These are phyloP conservation scores for Poa annua DNA, from an alignment of 176 grass and related monocot genomes.

Conservation along the genomic window DNA sequence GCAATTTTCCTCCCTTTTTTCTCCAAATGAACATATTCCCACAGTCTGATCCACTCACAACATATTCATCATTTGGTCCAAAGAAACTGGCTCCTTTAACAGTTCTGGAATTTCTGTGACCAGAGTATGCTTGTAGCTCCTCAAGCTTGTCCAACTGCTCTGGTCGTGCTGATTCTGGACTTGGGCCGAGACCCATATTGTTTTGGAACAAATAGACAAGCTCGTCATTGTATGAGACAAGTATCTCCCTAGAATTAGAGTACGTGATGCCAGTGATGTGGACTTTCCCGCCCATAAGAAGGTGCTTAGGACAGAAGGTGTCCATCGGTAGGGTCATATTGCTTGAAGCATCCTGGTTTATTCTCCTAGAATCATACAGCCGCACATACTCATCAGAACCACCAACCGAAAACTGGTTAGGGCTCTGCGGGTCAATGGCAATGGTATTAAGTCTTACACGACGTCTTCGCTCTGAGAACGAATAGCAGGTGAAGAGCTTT, in stretches of 20 bases:
- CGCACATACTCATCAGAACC: conserved; percentile 78
- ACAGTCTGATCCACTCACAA: conserved; percentile 86
- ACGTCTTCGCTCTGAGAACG: conserved; percentile 53
- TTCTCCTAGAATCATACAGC: conserved; percentile 78
- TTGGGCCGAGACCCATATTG: conserved; percentile 63
- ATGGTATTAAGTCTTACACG: conserved; percentile 69
- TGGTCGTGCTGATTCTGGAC: conserved; percentile 43
- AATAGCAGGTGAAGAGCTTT: conserved; percentile 80
- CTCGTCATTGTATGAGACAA: conserved; percentile 88
- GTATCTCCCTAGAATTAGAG: conserved; percentile 67
- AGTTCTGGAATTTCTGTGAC: conserved; percentile 81
- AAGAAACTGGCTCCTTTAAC: conserved; percentile 89
- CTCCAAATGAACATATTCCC: conserved; percentile 87
- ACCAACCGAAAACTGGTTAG: conserved; percentile 70
- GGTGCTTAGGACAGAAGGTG: conserved; percentile 73
- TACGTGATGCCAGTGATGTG: conserved; percentile 77
- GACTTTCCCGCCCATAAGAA: conserved; percentile 54
- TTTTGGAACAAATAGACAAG: conserved; percentile 74
- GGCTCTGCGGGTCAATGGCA: conserved; percentile 66
- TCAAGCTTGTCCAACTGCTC: conserved; percentile 47
- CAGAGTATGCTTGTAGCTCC: conserved; percentile 60
- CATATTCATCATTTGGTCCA: conserved; percentile 77
- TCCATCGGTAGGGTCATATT: conserved; percentile 55
- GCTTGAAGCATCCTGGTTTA: conserved; percentile 42
- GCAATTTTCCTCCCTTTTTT: conserved; percentile 74